Evolutionary conservation across 108 stramenopile species (phyloP), one percentile per base, ranked within the genome.

Genomic region (Pseudonitzschia multiseries): DNA sequence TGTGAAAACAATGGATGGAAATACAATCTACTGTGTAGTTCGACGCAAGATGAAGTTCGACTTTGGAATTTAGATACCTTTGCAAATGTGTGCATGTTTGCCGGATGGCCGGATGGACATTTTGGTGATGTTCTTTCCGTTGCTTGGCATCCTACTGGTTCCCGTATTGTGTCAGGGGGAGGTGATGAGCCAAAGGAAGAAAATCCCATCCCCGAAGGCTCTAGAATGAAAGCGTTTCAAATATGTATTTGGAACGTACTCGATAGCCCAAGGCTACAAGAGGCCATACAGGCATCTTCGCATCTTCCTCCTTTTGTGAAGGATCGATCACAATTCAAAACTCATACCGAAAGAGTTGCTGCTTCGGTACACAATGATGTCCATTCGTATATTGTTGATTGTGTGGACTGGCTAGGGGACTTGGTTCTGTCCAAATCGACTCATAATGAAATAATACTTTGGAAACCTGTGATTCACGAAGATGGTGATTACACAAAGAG

Each of bases 371-470:
- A 93, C 12, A 60, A 83, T 41, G 73, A 84, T 57, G 80, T 94
- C 21, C 96, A 97, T 64, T 68, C 57, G 0, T 81, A 93, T 61
- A 86, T 86, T 68, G 91, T 92, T 12, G 96, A 97, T 79, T 91
- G 87, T 73, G 83, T 95, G 14, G 82, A 82, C 43, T 97, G 87
- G 68, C 59, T 95, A 0, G 94, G 93, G 78, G 92, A 72, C 59
- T 72, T 91, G 76, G 69, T 97, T 2, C 70, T 95, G 17, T 88
- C 88, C 13, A 96, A 96, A 75, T 82, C 83, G 21, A 86, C 78
- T 12, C 80, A 76, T 68, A 79, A 88, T 52, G 67, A 40, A 15
- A 81, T 96, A 29, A 78, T 89, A 14, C 69, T 97, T 5, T 97
- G 97, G 97, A 81, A 82, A 57, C 95, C 95, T 28, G 56, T 84